Conservation (phyloP, 192 early-diverging fungal species). For the Globomyces pollinis-pini region DNA sequence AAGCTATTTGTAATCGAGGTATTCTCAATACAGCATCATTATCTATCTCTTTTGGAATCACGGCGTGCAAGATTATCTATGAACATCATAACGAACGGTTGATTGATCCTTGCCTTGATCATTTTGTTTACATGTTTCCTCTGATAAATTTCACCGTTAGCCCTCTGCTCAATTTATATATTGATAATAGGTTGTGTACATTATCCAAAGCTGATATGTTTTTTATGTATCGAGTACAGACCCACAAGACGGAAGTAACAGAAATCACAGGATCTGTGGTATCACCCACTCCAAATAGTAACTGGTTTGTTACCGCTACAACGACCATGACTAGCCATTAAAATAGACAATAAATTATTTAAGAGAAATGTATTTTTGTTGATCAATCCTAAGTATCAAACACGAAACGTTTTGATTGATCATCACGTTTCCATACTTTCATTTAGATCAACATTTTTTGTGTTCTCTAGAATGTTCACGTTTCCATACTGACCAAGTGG, state of each 20-base stretch:
- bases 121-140: neutral
- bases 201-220: too few species aligned
- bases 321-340: too few species aligned
- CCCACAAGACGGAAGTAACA: neutral
- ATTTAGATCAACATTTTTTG: neutral
- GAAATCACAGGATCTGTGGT: neutral
- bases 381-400: too few species aligned
- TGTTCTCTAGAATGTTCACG: neutral
- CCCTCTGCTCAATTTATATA: neutral
- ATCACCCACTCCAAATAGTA: too few species aligned
- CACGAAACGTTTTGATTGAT: too few species aligned
- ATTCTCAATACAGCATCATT: neutral
- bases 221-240: too few species aligned
- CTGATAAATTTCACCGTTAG: neutral
- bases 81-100: neutral
- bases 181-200: neutral
- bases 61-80: neutral
- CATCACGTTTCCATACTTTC: neutral
- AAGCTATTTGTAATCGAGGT: neutral
- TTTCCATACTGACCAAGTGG: neutral
- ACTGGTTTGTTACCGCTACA: too few species aligned
- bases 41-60: neutral
- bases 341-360: too few species aligned
- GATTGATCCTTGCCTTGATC: neutral
- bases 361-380: too few species aligned